Base-by-base conservation (phyloP, 2,329 filamentous ascomycete genomes). In the Aspergillus cejpii region DNA sequence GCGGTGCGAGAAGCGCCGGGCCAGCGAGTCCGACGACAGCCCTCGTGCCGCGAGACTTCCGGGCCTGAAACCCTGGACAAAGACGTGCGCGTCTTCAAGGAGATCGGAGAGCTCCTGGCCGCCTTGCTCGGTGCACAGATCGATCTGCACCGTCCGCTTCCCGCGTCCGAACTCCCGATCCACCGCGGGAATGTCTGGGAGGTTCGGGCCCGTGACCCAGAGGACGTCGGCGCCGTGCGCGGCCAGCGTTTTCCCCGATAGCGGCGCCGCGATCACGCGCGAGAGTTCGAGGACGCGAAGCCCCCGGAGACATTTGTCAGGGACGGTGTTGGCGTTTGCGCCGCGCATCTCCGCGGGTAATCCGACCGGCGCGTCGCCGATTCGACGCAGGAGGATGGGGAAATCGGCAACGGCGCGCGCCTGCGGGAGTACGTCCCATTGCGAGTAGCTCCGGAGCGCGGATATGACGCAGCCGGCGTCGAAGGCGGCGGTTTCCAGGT, bases 351-450 rank as follows among this genome's bases (percentile, higher is more conserved):
- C 43, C 10, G 5, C 1, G 0, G 50, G 47, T 24, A 8, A 8
- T 24, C 23, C 8, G 23, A 8, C 8, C 23, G 23, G 23, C 3
- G 50, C 46, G 1, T 57, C 45, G 6, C 46, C 40, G 0, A 75
- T 43, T 26, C 68, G 67, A 0, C 52, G 60, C 8, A 79, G 39
- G 1, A 57, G 43, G 6, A 80, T 72, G 0, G 78, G 77, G 8
- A 71, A 68, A 29, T 73, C 62, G 1, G 61, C 41, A 2, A 78
- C 56, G 1, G 68, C 70, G 11, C 50, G 55, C 0, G 74, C 68
- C 41, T 78, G 75, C 0, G 75, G 70, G 1, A 69, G 59, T 0
- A 53, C 51, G 47, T 80, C 76, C 78, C 77, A 80, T 48, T 79
- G 60, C 2, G 61, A 47, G 33, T 71, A 75, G 0, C 70, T 71